Evolutionary conservation across 345 rosid genomes (phyloP), one percentile per base, ranked within the genome.

Genomic region (Noccaea bulbosa): DNA sequence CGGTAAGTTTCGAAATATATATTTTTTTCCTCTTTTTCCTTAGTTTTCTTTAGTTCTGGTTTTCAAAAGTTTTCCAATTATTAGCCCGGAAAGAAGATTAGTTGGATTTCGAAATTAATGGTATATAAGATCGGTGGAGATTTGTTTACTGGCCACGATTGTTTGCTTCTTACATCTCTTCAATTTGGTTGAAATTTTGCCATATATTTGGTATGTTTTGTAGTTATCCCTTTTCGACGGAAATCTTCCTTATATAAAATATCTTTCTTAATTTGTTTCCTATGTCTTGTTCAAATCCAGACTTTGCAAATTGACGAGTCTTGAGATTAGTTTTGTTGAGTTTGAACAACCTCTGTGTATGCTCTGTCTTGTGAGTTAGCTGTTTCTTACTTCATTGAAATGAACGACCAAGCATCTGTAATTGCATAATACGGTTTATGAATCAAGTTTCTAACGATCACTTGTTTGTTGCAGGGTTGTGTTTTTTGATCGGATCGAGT

Each of bases 391-490:
- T 43, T 27, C 20, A 10, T 52, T 50, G 8, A 37, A 39, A 8
- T 15, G 30, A 40, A 27, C 16, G 34, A 66, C 49, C 7, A 15
- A 32, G 62, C 33, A 46, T 22, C 37, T 70, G 11, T 59, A 15
- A 15, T 39, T 17, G 8, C 24, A 12, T 12, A 24, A 24, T 55
- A 6, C 45, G 62, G 30, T 51, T 71, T 24, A 64, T 46, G 34
- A 47, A 45, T 33, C 2, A 35, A 20, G 17, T 11, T 11, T 27
- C 52, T 46, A 65, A 58, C 46, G 2, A 27, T 12, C 10, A 54
- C 50, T 55, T 55, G 9, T 45, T 17, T 65, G 22, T 39, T 74
- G 67, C 73, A 74, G 72, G 72, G 8, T 12, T 43, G 38, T 20
- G 62, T 40, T 41, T 11, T 11, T 61, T 50, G 8, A 16, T 60